Conservation (phyloP, 2,329 filamentous ascomycete genomes). For the Cadophora sp. region DNA sequence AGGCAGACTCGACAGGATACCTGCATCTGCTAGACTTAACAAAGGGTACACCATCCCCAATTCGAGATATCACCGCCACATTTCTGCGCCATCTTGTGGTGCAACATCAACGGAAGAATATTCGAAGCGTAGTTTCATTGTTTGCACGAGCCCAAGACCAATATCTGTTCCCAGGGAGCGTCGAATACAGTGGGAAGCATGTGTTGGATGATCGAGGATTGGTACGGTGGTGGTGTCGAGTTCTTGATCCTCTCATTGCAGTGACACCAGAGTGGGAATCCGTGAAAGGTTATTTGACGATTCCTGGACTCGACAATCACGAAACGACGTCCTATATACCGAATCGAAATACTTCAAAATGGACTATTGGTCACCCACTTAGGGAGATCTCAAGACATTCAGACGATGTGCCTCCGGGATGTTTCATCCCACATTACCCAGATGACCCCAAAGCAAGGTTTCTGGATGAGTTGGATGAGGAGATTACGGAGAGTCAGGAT, state of each 20-base stretch:
- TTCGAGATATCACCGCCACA: constrained; percentile 74
- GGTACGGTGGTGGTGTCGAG: constrained; percentile 95
- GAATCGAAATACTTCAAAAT: constrained; percentile 48
- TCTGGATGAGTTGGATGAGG: constrained; percentile 86
- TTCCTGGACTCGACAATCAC: constrained; percentile 84
- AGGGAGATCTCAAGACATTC: constrained; percentile 67
- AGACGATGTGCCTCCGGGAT: constrained; percentile 75
- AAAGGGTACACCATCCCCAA: constrained; percentile 70
- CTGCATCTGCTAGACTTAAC: constrained; percentile 70
- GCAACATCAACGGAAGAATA: constrained; percentile 66
- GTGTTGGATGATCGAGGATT: constrained; percentile 88
- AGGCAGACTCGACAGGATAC: constrained; percentile 95
- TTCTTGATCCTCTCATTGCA: constrained; percentile 74
- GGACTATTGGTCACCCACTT: constrained; percentile 77
- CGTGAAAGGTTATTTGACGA: constrained; percentile 80
- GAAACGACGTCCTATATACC: constrained; percentile 85
- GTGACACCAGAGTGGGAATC: constrained; percentile 48
- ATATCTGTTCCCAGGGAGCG: constrained; percentile 92
- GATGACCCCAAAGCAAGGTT: constrained; percentile 96
- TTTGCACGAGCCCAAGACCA: constrained; percentile 93
- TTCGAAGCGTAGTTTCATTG: constrained; percentile 80
- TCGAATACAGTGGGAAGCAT: constrained; percentile 85
- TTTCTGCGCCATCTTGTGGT: constrained; percentile 80
- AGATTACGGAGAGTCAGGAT: constrained; percentile 65
- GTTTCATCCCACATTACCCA: constrained; percentile 87